Base-by-base conservation (phyloP, 495 filamentous ascomycete species). In the Margaritispora aquatica region DNA sequence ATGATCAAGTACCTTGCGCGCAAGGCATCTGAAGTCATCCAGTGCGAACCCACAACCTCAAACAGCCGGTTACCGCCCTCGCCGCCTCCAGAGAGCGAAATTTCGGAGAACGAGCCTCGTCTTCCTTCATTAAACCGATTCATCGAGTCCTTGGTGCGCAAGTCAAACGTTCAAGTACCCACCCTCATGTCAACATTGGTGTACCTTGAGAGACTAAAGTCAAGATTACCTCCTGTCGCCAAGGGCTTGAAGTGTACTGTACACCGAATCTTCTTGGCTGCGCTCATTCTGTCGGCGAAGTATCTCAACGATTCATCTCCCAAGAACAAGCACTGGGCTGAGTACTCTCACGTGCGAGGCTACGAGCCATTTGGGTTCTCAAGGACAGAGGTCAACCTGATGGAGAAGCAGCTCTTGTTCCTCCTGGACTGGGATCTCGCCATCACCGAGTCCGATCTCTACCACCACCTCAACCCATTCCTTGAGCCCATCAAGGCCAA, bases 291-390 rank as follows among this genome's bases (percentile, higher is more conserved):
- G 49, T 90, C 91, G 2, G 97, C 94, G 22, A 98, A 98, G 75
- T 98, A 96, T 71, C 79, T 97, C 41, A 94, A 98, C 71, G 94
- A 98, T 71, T 96, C 92, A 51, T 96, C 91, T 24, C 94, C 95
- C 53, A 97, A 97, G 86, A 98, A 98, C 82, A 97, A 97, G 84
- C 94, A 98, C 78, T 98, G 94, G 94, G 92, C 94, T 26, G 84
- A 81, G 59, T 98, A 97, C 78, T 93, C 88, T 53, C 73, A 75
- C 41, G 85, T 94, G 58, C 83, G 86, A 64, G 86, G 85, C 50
- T 88, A 75, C 69, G 88, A 89, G 49, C 83, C 76, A 56, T 98
- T 97, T 70, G 88, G 92, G 61, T 98, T 97, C 79, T 92, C 85
- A 50, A 77, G 92, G 48, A 92, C 90, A 20, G 93, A 97, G 75